A percentile compares a stretch with the other conserved stretches of the same genome.
Evolutionary conservation across 345 rosid species (phyloP).

Genomic region (Citrus maxima): DNA sequence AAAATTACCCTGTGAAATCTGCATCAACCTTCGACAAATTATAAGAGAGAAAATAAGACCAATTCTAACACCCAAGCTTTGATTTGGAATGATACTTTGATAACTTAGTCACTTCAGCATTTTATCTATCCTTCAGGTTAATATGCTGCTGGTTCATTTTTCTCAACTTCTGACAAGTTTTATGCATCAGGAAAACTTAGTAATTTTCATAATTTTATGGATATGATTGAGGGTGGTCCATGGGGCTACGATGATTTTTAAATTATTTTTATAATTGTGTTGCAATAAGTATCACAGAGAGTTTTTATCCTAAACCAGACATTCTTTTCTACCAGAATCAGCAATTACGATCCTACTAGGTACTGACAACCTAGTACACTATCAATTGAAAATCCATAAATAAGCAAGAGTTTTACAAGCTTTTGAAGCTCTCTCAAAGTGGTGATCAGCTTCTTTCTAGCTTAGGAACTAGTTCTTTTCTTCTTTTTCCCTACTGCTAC

Average conservation of each 20-base stretch:
- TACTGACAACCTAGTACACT: not conserved
- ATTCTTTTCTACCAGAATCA: not conserved
- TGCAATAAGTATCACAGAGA: not conserved
- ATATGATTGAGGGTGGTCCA: not conserved
- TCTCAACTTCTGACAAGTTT: not conserved
- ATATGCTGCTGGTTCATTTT: not conserved
- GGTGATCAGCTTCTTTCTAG: not conserved
- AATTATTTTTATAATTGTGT: not conserved
- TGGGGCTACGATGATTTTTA: not conserved
- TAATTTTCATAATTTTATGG: not conserved
- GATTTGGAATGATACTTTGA: not conserved
- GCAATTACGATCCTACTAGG: not conserved
- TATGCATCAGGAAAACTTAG: not conserved
- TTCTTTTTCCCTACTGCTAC: not conserved
- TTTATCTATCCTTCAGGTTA: not conserved
- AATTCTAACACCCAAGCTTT: not conserved
- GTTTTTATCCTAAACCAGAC: not conserved
- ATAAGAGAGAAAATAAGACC: not conserved
- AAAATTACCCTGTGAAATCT: not conserved
- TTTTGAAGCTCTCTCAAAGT: not conserved
- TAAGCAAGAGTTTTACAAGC: not conserved
- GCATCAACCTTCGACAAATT: not conserved
- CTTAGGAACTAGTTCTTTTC: not conserved
- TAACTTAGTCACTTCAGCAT: not conserved
- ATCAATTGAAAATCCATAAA: not conserved